Evolutionary conservation across 2,329 filamentous ascomycete genomes (phyloP).

Genomic region (Fusarium sp.): DNA sequence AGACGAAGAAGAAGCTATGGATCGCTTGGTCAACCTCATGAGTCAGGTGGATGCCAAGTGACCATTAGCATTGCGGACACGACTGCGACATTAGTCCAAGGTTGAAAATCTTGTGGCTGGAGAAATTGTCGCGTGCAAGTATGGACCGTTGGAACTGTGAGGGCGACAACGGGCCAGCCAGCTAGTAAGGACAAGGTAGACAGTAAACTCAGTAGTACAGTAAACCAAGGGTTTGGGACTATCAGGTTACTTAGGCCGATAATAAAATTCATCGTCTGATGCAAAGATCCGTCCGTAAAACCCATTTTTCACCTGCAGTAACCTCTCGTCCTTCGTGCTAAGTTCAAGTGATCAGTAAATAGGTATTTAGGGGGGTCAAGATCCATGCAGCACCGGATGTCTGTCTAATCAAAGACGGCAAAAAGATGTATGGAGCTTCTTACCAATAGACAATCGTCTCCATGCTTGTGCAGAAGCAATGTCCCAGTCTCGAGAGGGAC

Average conservation of each 20-base stretch:
- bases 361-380: background rate
- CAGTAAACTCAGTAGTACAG: background rate
- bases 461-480: conserved; percentile 87
- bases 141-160: background rate
- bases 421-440: conserved; percentile 43
- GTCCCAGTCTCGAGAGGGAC: conserved; percentile 85
- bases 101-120: background rate
- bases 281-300: conserved; percentile 85
- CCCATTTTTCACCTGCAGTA: conserved; percentile 86
- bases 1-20: conserved; percentile 32
- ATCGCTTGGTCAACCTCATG: conserved; percentile 34
- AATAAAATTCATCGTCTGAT: conserved; percentile 59
- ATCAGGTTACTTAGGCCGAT: background rate
- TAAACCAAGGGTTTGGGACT: background rate
- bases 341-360: conserved; percentile 16
- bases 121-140: background rate
- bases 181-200: background rate
- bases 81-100: background rate
- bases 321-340: conserved; percentile 87
- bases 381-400: background rate
- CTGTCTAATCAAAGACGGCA: background rate
- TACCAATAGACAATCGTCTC: conserved; percentile 84
- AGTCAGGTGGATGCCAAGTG: background rate
- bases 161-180: background rate
- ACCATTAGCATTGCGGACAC: background rate